Base-by-base conservation (phyloP, 331 rosid species). In the Quercus tomentella region DNA sequence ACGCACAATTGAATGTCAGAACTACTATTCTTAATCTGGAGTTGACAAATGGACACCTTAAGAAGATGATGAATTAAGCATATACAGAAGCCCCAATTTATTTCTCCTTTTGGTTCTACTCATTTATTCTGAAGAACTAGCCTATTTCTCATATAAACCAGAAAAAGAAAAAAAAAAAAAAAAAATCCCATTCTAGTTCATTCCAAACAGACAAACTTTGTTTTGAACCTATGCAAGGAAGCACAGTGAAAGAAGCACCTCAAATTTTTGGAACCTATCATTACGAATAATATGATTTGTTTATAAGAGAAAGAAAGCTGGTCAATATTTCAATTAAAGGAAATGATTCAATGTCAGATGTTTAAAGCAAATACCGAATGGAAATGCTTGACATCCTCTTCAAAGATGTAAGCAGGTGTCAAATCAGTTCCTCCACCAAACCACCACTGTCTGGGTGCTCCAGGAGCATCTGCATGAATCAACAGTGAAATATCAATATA, bases 401-500 rank as follows among this genome's bases (percentile, higher is more conserved):
- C 96, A 68, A 93, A 95, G 76, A 91, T 89, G 84, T 95, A 95
- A 76, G 99, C 93, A 74, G 98, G 99, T 23, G 98, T 95, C 79
- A 95, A 88, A 86, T 95, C 99, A 12, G 99, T 95, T 77, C 99
- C 99, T 45, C 99, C 99, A n/a, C 99, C 99, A 67, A 95, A 95
- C 99, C 98, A 95, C 99, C 99, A 95, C 61, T 91, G 97, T 85
- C 91, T 90, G 7, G 99, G 99, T 52, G 99, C 98, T 80, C 99
- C 98, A 45, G 97, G 94, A 76, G 80, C 81, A 83, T 95, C 99
- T 95, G 90, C 81, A 77, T 35, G 83, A 85, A 30, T 65, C 75
- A 66, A 76, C 49, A 76, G 23, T 43, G n/a, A 70, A 18, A 63
- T 0, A 56, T 62, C 76, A 82, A 65, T 20, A 18, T 1, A 33